Evolutionary conservation across 345 rosid species (phyloP).

Genomic region (Euphorbia lathyris): DNA sequence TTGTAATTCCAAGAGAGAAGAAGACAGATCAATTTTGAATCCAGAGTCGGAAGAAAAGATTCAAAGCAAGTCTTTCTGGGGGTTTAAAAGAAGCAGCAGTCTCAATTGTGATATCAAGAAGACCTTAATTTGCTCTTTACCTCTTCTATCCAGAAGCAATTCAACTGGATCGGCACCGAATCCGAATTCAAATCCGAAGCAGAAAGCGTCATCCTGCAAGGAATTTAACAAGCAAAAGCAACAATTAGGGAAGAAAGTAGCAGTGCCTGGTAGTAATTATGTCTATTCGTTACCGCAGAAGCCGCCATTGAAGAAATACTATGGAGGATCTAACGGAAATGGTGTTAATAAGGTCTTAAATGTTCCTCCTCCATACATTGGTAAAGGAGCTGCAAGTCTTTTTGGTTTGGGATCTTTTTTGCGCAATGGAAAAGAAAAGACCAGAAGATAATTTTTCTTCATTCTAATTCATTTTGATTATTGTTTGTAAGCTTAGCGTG

Average conservation of each 20-base stretch:
- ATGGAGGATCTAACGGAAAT: slow-evolving; percentile 38
- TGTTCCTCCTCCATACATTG: slow-evolving; percentile 55
- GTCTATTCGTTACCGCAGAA: slow-evolving; percentile 42
- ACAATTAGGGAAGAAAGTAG: slow-evolving; percentile 22
- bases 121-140: slow-evolving; percentile 51
- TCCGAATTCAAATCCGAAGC: slow-evolving; percentile 37
- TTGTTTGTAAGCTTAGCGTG: background rate
- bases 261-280: slow-evolving; percentile 21
- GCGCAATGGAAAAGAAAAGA: slow-evolving; percentile 53
- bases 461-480: background rate
- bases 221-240: slow-evolving; percentile 41
- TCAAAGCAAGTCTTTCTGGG: slow-evolving; percentile 62
- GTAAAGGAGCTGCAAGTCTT: slow-evolving; percentile 43
- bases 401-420: slow-evolving; percentile 61
- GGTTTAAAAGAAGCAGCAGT: slow-evolving; percentile 73
- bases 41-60: slow-evolving; percentile 33
- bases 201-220: slow-evolving; percentile 22
- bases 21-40: background rate
- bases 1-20: slow-evolving; percentile 23
- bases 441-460: slow-evolving; percentile 29
- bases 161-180: slow-evolving; percentile 58
- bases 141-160: slow-evolving; percentile 60
- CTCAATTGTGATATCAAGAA: slow-evolving; percentile 56
- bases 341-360: slow-evolving; percentile 53
- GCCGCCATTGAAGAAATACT: slow-evolving; percentile 42